Base-by-base conservation (phyloP, 495 filamentous ascomycete species). In the Podospora bellae-mahoneyi region DNA sequence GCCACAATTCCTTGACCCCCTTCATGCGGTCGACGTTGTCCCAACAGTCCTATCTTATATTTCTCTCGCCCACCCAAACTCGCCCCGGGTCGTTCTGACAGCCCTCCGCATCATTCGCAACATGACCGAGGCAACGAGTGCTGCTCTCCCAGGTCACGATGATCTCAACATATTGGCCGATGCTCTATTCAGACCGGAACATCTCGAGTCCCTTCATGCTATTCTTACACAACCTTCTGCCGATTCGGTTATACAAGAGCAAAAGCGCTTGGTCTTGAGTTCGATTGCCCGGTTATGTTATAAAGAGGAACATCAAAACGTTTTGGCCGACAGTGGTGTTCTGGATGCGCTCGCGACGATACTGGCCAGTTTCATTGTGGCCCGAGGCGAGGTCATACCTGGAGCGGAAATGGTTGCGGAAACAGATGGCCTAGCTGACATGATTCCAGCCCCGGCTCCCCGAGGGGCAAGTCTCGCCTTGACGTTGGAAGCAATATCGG, bases 301-400 rank as follows among this genome's bases (percentile, higher is more conserved):
- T 32, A 32, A 32, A 32, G 30, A 32, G 4, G 15, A 86, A 88
- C 90, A 96, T 65, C 91, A 91, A 75, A 84, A 85, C 44, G 73
- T 83, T 18, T 75, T 97, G 64, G 86, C 90, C n/a, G 86, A 87
- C 54, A 82, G 80, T 16, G 90, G 92, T 20, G 84, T 96, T 10
- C 81, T 98, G 62, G 92, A 97, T 75, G 87, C 89, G 16, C 83
- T 99, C 34, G 92, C 92, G 13, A 83, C 89, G 15, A 89, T 88
- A 68, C 76, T 97, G 66, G 91, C 92, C 19, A 86, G 88, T 18
- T 91, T 94, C 73, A 85, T 90, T 48, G 86, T 90, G 10, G 79
- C 84, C 1, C 83, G 89, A 60, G 91, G 90, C 10, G 87, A 89
- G 68, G 85, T 89, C 39, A 72, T 90, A 18, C 88, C 89, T 6